Conservation (phyloP, 192 early-diverging fungal genomes). For the Coemansia sp. region DNA sequence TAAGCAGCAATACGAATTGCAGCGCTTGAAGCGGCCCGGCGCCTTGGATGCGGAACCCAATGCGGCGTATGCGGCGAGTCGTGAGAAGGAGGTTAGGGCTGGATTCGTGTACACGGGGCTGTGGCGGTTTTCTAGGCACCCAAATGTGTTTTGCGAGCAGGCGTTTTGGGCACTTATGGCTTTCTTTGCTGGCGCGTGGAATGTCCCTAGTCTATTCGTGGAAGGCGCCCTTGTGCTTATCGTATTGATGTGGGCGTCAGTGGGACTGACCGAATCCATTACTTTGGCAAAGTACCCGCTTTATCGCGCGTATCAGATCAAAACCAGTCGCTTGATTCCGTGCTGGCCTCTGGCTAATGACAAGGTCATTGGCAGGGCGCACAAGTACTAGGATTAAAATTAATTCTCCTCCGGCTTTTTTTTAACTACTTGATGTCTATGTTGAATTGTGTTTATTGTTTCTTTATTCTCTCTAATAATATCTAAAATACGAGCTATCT, state of each 20-base stretch:
- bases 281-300: constrained; percentile 70
- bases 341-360: constrained; percentile 28
- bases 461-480: too few relatives aligned
- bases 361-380: constrained; percentile 13
- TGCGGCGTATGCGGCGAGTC: background rate
- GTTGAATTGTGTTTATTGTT: too few relatives aligned
- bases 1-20: constrained; percentile 78
- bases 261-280: constrained; percentile 62
- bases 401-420: too few relatives aligned
- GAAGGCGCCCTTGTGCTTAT: constrained; percentile 56
- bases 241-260: constrained; percentile 67
- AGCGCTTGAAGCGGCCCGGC: constrained; percentile 45
- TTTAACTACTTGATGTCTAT: too few relatives aligned
- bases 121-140: constrained; percentile 74
- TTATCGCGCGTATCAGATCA: constrained; percentile 66
- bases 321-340: constrained; percentile 62
- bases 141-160: constrained; percentile 83
- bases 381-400: constrained; percentile 5
- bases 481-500: too few relatives aligned
- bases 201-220: constrained; percentile 58
- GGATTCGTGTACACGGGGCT: constrained; percentile 77
- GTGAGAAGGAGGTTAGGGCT: constrained; percentile 48
- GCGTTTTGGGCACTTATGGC: constrained; percentile 58
- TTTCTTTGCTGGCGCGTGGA: background rate
- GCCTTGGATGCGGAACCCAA: background rate